Evolutionary conservation across 1,139 yeast species (phyloP).

Genomic region (Blastobotrys apis): DNA sequence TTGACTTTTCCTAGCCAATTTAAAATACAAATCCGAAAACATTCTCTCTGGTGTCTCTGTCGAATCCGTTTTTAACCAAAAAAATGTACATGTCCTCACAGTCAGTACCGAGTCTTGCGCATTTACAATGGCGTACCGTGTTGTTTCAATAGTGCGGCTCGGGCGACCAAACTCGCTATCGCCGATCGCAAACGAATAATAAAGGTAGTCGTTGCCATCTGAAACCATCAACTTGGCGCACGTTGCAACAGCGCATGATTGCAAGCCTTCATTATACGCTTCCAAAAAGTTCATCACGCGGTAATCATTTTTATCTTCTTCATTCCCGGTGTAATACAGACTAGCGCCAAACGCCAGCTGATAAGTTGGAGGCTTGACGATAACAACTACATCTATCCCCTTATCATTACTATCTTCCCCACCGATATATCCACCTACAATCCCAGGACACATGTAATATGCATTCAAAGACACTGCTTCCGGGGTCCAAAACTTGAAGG

Average conservation of each 20-base stretch:
- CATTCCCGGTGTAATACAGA: background rate
- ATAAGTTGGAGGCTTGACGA: background rate
- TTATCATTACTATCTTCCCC: too few species aligned
- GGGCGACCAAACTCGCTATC: too few species aligned
- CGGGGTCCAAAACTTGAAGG: slow-evolving; percentile 3
- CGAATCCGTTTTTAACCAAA: too few species aligned
- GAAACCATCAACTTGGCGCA: slow-evolving; percentile 3
- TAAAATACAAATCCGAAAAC: slow-evolving; percentile 1
- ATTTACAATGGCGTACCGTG: slow-evolving; percentile 1
- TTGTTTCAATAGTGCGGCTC: background rate
- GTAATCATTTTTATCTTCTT: background rate
- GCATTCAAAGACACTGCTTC: slow-evolving; percentile 7
- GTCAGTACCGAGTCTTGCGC: slow-evolving; percentile 1
- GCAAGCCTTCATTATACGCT: slow-evolving; percentile 11
- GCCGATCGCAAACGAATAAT: too few species aligned
- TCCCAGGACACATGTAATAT: slow-evolving; percentile 8
- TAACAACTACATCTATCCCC: background rate
- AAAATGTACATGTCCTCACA: too few species aligned
- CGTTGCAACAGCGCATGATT: slow-evolving; percentile 9
- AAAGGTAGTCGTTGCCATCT: slow-evolving; percentile 8
- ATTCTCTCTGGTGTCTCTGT: too few species aligned
- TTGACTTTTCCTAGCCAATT: background rate
- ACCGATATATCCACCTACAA: slow-evolving; percentile 5
- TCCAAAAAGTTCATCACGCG: slow-evolving; percentile 4
- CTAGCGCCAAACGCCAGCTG: slow-evolving; percentile 6